These are phyloP conservation scores for Chaetothyriales sp. DNA, from an alignment of 2,329 filamentous ascomycete species.

Conservation along the genomic window DNA sequence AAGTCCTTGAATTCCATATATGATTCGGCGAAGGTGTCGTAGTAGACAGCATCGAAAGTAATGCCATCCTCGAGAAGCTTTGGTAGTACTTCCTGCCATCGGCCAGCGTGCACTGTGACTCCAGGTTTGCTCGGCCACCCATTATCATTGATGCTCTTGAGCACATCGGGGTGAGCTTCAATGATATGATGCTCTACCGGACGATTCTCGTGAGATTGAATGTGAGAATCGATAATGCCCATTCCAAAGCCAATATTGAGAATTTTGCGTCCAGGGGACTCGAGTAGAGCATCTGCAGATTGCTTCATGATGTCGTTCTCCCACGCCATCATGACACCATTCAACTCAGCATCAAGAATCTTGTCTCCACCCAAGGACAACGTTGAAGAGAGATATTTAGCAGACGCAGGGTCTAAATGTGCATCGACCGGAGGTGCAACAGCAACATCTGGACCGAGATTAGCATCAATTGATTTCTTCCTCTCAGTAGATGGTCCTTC, in stretches of 20 bases:
- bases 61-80: slow-evolving; percentile 53
- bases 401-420: not conserved
- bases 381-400: slow-evolving; percentile 49
- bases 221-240: slow-evolving; percentile 72
- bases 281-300: slow-evolving; percentile 55
- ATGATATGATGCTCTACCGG: slow-evolving; percentile 68
- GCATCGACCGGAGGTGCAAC: not conserved
- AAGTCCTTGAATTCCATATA: slow-evolving; percentile 75
- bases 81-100: slow-evolving; percentile 70
- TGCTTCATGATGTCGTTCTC: slow-evolving; percentile 74
- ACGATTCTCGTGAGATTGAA: slow-evolving; percentile 44
- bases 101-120: slow-evolving; percentile 51
- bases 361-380: slow-evolving; percentile 52
- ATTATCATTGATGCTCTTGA: slow-evolving; percentile 51
- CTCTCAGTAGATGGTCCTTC: slow-evolving; percentile 18
- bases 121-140: slow-evolving; percentile 53
- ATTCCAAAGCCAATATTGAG: slow-evolving; percentile 85
- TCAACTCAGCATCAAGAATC: slow-evolving; percentile 59
- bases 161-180: slow-evolving; percentile 68
- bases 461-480: slow-evolving; percentile 25
- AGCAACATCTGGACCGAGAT: not conserved
- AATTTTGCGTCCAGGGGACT: slow-evolving; percentile 50
- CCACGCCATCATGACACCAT: slow-evolving; percentile 92
- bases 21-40: slow-evolving; percentile 93
- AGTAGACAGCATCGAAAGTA: slow-evolving; percentile 80